Evolutionary conservation across 768 basidiomycete species (phyloP).

Genomic region (Rhodosporidiobolus sp.): DNA sequence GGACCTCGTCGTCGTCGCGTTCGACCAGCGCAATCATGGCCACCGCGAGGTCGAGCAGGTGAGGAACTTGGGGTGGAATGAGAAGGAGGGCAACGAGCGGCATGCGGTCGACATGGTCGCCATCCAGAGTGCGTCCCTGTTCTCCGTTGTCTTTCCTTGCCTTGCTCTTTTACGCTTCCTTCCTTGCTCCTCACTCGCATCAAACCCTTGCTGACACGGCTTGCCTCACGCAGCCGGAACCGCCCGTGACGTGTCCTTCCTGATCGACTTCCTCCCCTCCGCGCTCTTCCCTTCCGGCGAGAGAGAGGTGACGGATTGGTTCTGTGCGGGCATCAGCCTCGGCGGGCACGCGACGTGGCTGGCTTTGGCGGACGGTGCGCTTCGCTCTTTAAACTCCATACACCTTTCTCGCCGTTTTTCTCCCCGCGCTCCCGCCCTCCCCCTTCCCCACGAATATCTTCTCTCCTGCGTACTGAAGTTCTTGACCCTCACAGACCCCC

Average conservation of each 20-base stretch:
- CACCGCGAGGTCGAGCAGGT: constrained; percentile 49
- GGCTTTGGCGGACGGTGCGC: constrained; percentile 57
- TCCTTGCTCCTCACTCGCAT: too few relatives aligned
- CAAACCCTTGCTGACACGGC: neutral
- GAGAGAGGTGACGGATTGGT: constrained; percentile 64
- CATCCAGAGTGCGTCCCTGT: constrained; percentile 50
- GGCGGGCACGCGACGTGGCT: constrained; percentile 85
- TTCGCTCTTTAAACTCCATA: neutral
- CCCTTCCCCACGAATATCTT: too few relatives aligned
- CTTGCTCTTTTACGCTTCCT: too few relatives aligned
- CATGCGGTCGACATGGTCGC: constrained; percentile 56
- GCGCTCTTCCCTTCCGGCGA: constrained; percentile 70
- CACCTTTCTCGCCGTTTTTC: neutral
- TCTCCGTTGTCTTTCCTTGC: neutral
- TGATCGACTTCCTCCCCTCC: constrained; percentile 73
- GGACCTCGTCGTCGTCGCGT: constrained; percentile 56
- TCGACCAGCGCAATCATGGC: constrained; percentile 61
- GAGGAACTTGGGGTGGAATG: constrained; percentile 52
- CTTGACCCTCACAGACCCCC: constrained; percentile 26
- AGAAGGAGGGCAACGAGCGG: constrained; percentile 29
- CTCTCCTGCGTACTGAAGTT: neutral
- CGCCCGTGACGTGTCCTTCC: constrained; percentile 68
- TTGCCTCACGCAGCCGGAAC: constrained; percentile 56
- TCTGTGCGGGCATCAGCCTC: constrained; percentile 70
- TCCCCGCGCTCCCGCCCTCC: neutral